Evolutionary conservation across 345 rosid genomes (phyloP).

Genomic region (Hirschfeldia incana): DNA sequence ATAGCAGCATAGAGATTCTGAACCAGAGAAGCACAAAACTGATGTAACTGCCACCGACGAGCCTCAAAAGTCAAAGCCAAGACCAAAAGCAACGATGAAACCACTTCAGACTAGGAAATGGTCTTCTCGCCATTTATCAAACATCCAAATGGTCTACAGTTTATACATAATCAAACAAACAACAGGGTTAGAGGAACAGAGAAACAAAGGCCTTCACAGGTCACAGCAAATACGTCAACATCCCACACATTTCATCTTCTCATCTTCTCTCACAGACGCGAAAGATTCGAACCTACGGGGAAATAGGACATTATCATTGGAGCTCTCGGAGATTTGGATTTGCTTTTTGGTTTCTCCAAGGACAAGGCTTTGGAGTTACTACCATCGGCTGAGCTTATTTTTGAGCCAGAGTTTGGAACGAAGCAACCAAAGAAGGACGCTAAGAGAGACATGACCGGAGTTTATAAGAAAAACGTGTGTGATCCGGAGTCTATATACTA

Average conservation of each 20-base stretch:
- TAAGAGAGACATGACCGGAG: constrained; percentile 25
- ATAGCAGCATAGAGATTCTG: too few relatives aligned
- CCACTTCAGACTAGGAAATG: neutral
- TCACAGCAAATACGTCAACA: neutral
- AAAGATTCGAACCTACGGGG: constrained; percentile 33
- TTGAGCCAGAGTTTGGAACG: constrained; percentile 5
- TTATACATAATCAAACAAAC: neutral
- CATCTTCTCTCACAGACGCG: constrained; percentile 28
- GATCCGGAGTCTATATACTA: neutral
- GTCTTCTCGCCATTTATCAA: neutral
- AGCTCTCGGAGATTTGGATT: constrained; percentile 29
- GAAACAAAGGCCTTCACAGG: neutral
- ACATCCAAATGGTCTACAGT: neutral
- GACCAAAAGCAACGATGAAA: neutral
- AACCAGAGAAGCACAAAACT: too few relatives aligned
- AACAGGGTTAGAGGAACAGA: neutral
- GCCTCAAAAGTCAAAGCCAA: neutral
- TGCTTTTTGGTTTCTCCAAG: constrained; percentile 22
- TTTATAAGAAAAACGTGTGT: neutral
- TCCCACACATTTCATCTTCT: neutral
- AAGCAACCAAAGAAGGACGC: constrained; percentile 21
- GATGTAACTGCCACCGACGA: neutral
- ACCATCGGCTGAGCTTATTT: constrained; percentile 15
- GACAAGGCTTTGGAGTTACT: constrained; percentile 13
- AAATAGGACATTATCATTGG: constrained; percentile 28